Base-by-base conservation (phyloP, 1,139 yeast genomes). In the Meyerozyma athensensis region DNA sequence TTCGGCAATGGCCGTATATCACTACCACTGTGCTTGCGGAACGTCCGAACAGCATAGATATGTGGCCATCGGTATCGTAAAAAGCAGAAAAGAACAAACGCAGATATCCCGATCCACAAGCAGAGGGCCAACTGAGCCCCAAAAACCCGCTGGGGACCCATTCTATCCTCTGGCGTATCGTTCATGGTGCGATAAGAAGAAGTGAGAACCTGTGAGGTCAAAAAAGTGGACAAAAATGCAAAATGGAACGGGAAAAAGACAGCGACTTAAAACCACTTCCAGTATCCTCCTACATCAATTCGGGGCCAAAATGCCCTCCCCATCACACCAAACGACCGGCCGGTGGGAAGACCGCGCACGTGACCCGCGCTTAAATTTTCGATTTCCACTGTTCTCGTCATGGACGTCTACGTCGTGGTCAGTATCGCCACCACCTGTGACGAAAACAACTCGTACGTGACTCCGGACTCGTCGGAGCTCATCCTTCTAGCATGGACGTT, bases 341-440 rank as follows among this genome's bases (percentile, higher is more conserved):
- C 4, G 23, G 23, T 4, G 23, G 23, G 23, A 3, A 21, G 10
- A 21, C 28, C 8, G 17, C 28, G 28, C 28, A 24, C 28, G 28
- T 24, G 28, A 24, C 28, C 14, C 14, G 17, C 12, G 12, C 28
- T 12, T 9, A 24, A 24, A 24, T 24, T 24, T 24, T 24, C 28
- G 14, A 6, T 17, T 13, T 2, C 3, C 14, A 3, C 4, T 4
- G 2, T 5, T 4, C 10, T 17, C 13, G 14, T 13, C 32, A 77
- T 78, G 82, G 85, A 79, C 53, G 64, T 73, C 33, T 81, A 77
- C 54, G 76, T 83, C 48, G 81, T 80, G 39, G 63, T 81, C 32
- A 80, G 81, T 45, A 58, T 81, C 33, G 72, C 81, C 41, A 77
- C 86, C 26, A 83, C 90, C 13, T 77, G 84, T 48, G 89, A 81